phyloP scores from a whole-genome alignment of 148 eudicot genomes.

The Persicaria tinctoria region DNA sequence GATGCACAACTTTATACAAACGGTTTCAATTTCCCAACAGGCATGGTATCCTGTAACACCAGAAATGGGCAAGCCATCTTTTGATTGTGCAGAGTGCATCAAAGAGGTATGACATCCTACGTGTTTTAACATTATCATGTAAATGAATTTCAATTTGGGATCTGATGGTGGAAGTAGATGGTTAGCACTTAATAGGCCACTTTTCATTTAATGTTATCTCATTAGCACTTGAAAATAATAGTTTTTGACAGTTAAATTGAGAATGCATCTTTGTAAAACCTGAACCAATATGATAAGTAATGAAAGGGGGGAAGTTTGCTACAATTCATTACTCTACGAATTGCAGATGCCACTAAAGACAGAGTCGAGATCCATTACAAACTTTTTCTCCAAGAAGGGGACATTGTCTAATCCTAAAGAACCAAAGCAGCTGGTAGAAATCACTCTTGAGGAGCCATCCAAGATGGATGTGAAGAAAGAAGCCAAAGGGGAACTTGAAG shows the following conservation, averaged over 20 bases:
- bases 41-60: constrained; percentile 88
- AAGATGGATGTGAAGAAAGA: constrained; percentile 19
- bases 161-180: neutral
- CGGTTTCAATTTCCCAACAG: constrained; percentile 28
- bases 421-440: constrained; percentile 20
- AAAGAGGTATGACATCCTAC: constrained; percentile 49
- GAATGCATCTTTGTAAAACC: neutral
- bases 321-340: neutral
- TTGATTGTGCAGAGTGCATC: constrained; percentile 91
- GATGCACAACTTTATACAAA: no score
- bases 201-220: neutral
- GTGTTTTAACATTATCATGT: constrained; percentile 12
- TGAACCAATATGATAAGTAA: neutral
- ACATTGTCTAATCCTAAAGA: constrained; percentile 18
- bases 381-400: constrained; percentile 61
- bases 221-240: neutral
- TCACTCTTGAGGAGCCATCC: constrained; percentile 17
- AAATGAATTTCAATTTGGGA: neutral
- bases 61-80: constrained; percentile 79
- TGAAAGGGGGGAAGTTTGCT: neutral
- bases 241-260: neutral
- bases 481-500: constrained; percentile 39
- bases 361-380: constrained; percentile 59
- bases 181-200: neutral
- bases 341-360: constrained; percentile 61